Percentiles rank a stretch among this genome's conserved stretches.
These are phyloP conservation scores for Geotrichum fermentans DNA, from an alignment of 1,139 yeast genomes.

Conservation along the genomic window DNA sequence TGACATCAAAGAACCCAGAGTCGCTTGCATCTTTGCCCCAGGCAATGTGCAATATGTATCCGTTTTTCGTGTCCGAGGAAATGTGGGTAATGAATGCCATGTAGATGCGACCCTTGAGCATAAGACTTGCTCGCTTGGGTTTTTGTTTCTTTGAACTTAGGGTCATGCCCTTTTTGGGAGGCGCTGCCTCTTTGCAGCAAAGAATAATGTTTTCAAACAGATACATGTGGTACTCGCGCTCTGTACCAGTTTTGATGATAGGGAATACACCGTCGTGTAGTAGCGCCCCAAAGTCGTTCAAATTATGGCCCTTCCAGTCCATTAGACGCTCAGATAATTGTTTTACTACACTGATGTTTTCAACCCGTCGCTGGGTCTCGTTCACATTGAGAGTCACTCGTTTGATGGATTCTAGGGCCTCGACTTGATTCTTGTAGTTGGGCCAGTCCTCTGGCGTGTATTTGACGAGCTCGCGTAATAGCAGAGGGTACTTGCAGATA, in stretches of 20 bases:
- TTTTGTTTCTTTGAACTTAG: slow-evolving; percentile 30
- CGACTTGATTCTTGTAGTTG: slow-evolving; percentile 60
- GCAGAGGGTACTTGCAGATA: slow-evolving; percentile 84
- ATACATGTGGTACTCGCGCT: slow-evolving; percentile 84
- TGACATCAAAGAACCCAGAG: slow-evolving; percentile 37
- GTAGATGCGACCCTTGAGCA: slow-evolving; percentile 42
- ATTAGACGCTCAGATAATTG: slow-evolving; percentile 67
- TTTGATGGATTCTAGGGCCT: slow-evolving; percentile 64
- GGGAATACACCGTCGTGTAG: slow-evolving; percentile 72
- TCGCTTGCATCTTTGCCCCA: slow-evolving; percentile 39
- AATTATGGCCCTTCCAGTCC: slow-evolving; percentile 93
- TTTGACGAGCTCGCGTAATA: slow-evolving; percentile 70
- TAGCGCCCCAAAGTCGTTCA: slow-evolving; percentile 78
- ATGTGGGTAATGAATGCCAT: slow-evolving; percentile 39
- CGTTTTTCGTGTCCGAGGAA: slow-evolving; percentile 27
- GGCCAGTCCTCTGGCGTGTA: slow-evolving; percentile 51
- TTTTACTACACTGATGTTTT: slow-evolving; percentile 67
- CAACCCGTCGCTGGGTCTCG: slow-evolving; percentile 90
- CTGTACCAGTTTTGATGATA: slow-evolving; percentile 68
- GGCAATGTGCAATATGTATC: slow-evolving; percentile 34
- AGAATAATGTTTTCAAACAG: slow-evolving; percentile 82
- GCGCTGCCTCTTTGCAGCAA: slow-evolving; percentile 55
- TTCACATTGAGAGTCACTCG: slow-evolving; percentile 82
- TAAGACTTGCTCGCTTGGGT: slow-evolving; percentile 29
- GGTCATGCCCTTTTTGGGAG: slow-evolving; percentile 32